These are phyloP conservation scores for Vitis hybrid DNA, from an alignment of 177 flowering plant genomes.

Conservation along the genomic window DNA sequence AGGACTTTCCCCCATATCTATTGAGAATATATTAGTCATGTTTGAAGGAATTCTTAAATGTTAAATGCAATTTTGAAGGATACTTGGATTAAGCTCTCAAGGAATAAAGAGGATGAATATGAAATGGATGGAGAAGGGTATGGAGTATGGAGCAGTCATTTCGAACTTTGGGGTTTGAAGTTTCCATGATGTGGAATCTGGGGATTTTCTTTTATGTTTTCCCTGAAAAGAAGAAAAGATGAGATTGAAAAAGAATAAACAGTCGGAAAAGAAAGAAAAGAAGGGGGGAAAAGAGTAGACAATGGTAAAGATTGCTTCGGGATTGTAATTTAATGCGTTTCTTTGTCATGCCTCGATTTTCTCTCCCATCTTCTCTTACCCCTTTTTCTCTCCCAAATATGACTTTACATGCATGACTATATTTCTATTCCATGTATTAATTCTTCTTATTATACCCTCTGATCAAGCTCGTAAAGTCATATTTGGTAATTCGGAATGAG, in stretches of 20 bases:
- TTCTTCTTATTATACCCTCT: no score
- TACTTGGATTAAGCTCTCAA: not conserved
- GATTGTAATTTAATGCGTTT: slow-evolving; percentile 8
- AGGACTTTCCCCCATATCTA: no score
- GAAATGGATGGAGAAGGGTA: not conserved
- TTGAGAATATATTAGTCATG: no score
- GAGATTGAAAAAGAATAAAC: not conserved
- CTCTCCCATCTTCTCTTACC: not conserved
- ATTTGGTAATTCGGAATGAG: no score
- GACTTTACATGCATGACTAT: no score
- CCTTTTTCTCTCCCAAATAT: no score
- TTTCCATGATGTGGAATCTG: not conserved
- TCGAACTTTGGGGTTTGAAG: not conserved
- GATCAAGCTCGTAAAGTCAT: no score
- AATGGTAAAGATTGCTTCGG: slow-evolving; percentile 7
- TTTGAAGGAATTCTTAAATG: no score
- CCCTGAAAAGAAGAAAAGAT: not conserved
- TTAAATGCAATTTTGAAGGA: no score
- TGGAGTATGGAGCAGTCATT: not conserved
- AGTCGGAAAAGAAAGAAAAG: not conserved
- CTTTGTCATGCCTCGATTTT: slow-evolving; percentile 9
- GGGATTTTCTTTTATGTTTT: slow-evolving; percentile 1
- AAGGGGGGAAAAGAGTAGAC: not conserved
- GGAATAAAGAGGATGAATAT: not conserved
- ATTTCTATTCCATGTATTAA: no score